A percentile compares a stretch with the other conserved stretches of the same genome.
Conservation (phyloP, 176 grass and related monocot genomes). For the Carex scoparia region DNA sequence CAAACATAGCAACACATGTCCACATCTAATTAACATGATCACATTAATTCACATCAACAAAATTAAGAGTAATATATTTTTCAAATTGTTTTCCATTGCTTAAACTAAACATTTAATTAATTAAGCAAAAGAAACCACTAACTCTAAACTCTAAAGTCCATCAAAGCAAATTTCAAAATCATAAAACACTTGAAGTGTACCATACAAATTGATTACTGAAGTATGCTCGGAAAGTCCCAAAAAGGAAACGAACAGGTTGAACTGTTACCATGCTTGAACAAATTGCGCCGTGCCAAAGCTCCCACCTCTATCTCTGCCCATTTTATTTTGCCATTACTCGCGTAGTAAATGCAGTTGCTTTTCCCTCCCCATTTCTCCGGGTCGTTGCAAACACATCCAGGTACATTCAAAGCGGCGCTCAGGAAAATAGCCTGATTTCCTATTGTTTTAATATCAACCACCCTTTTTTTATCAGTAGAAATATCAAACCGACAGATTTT, state of each 20-base stretch:
- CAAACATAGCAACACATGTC: neutral
- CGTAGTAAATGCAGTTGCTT: slow-evolving; percentile 47
- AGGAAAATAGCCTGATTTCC: slow-evolving; percentile 44
- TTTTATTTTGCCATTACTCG: neutral
- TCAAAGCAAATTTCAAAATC: neutral
- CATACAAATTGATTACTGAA: slow-evolving; percentile 1
- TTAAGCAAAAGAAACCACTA: neutral
- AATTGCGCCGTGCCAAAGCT: neutral
- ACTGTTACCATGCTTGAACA: neutral
- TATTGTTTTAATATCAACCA: slow-evolving; percentile 36
- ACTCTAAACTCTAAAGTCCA: neutral
- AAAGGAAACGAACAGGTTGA: neutral
- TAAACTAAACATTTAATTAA: neutral
- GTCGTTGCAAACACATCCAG: slow-evolving; percentile 35
- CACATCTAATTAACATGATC: neutral
- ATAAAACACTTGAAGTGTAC: neutral
- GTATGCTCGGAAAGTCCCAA: neutral
- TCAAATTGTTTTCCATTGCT: neutral
- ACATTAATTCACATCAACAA: neutral
- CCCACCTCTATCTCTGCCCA: neutral
- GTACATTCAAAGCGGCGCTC: neutral
- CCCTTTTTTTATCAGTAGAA: slow-evolving; percentile 5
- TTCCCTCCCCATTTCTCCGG: slow-evolving; percentile 63
- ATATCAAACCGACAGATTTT: slow-evolving; percentile 26
- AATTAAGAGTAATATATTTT: neutral